These are phyloP conservation scores for Neurospora sp. DNA, from an alignment of 495 filamentous ascomycete genomes.

Conservation along the genomic window DNA sequence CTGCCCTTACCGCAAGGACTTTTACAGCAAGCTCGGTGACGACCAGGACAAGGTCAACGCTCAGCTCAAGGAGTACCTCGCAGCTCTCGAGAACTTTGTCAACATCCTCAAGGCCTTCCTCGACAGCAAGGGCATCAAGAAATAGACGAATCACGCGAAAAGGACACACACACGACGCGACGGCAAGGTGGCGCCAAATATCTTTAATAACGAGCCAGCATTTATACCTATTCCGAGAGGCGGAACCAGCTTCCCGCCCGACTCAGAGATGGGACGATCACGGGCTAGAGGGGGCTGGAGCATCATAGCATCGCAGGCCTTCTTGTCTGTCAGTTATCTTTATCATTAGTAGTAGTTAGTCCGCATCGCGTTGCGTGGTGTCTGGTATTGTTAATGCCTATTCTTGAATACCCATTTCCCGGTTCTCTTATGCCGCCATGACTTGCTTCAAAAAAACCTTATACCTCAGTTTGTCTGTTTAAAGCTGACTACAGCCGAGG, in stretches of 20 bases:
- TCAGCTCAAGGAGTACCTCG: conserved; percentile 59
- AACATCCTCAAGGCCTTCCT: conserved; percentile 66
- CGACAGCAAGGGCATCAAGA: conserved; percentile 58
- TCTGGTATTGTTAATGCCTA: neutral
- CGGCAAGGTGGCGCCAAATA: neutral
- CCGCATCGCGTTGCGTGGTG: neutral
- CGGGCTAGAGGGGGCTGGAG: neutral
- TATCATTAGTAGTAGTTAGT: neutral
- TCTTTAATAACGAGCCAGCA: neutral
- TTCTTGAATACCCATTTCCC: neutral
- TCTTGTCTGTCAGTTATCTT: neutral
- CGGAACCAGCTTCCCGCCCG: neutral
- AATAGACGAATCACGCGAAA: conserved; percentile 41
- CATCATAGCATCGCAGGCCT: neutral
- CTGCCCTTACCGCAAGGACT: conserved; percentile 82
- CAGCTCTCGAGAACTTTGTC: conserved; percentile 63
- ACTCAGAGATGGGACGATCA: neutral
- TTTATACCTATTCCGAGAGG: neutral
- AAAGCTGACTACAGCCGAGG: neutral
- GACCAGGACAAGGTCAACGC: conserved; percentile 50
- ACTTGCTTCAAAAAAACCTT: neutral
- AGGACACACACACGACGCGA: neutral
- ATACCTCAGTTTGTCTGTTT: neutral
- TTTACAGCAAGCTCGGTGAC: conserved; percentile 74
- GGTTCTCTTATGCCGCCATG: neutral